phyloP scores from a whole-genome alignment of 371 early-diverging fungal genomes.

The Chytridium lagenaria region DNA sequence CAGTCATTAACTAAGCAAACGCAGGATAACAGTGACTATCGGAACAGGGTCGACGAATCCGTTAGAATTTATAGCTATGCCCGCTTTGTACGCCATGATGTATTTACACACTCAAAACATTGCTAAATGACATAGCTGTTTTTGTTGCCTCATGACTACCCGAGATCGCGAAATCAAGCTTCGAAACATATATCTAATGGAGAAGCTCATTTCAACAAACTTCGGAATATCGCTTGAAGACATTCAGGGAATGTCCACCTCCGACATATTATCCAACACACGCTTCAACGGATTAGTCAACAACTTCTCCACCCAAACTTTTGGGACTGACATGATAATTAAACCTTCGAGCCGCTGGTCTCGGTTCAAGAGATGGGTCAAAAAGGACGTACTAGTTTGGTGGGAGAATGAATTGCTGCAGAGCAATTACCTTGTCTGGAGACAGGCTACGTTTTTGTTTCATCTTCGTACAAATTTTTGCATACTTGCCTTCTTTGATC shows the following conservation, averaged over 20 bases:
- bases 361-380: not conserved
- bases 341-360: not conserved
- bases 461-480: not conserved
- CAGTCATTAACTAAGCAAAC: too few species aligned
- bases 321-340: not conserved
- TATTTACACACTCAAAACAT: not conserved
- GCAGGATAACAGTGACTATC: not conserved
- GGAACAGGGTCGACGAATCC: not conserved
- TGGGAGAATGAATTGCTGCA: conserved; percentile 7
- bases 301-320: not conserved
- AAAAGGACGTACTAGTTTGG: not conserved
- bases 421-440: not conserved
- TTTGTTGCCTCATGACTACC: not conserved
- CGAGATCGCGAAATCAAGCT: conserved; percentile 10
- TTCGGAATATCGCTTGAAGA: not conserved
- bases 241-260: not conserved
- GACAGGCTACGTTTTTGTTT: not conserved
- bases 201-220: not conserved
- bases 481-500: not conserved
- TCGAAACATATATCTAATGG: conserved; percentile 8
- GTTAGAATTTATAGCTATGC: not conserved
- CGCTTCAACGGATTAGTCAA: not conserved
- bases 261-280: not conserved
- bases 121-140: not conserved
- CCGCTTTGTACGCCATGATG: conserved; percentile 16